Evolutionary conservation across 2,329 filamentous ascomycete species (phyloP).

Genomic region (Phoma sp.): DNA sequence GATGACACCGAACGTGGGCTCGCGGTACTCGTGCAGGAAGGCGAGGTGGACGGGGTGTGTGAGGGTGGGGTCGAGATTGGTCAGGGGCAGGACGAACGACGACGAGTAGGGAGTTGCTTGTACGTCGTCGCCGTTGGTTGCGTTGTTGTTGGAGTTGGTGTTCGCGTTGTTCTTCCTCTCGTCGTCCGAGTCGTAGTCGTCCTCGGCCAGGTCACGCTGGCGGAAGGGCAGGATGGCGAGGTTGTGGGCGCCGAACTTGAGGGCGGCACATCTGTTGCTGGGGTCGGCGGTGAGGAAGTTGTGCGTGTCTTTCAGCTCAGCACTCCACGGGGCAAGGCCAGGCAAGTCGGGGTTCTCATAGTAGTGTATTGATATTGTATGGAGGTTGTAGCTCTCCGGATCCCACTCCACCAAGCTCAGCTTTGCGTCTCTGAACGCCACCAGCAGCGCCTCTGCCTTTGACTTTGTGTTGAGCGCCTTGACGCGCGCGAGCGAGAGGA

Average conservation of each 20-base stretch:
- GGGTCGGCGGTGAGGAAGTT: constrained; percentile 89
- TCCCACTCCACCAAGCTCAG: constrained; percentile 95
- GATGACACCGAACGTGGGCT: constrained; percentile 94
- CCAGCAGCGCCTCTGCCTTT: constrained; percentile 80
- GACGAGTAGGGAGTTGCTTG: constrained; percentile 76
- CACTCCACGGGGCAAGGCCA: constrained; percentile 77
- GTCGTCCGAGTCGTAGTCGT: constrained; percentile 84
- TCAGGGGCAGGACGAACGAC: constrained; percentile 91
- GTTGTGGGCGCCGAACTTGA: constrained; percentile 89
- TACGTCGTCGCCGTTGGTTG: constrained; percentile 44
- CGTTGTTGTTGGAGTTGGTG: constrained; percentile 35
- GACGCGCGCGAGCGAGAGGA: constrained; percentile 82
- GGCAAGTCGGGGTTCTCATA: constrained; percentile 94
- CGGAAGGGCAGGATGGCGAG: constrained; percentile 94
- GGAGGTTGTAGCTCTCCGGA: constrained; percentile 75
- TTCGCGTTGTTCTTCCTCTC: constrained; percentile 52
- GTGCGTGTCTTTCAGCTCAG: constrained; percentile 74
- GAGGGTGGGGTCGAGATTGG: constrained; percentile 84
- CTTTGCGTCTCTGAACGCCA: constrained; percentile 90
- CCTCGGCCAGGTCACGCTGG: constrained; percentile 85
- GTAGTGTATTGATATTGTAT: constrained; percentile 94
- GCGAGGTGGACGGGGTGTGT: constrained; percentile 89
- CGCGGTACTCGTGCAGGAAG: constrained; percentile 95
- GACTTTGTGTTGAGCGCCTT: constrained; percentile 75
- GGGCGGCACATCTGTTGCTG: constrained; percentile 87